A percentile compares a stretch with the other conserved stretches of the same genome.
Conservation (phyloP, 176 grass and related monocot genomes). For the Guadua angustifolia region DNA sequence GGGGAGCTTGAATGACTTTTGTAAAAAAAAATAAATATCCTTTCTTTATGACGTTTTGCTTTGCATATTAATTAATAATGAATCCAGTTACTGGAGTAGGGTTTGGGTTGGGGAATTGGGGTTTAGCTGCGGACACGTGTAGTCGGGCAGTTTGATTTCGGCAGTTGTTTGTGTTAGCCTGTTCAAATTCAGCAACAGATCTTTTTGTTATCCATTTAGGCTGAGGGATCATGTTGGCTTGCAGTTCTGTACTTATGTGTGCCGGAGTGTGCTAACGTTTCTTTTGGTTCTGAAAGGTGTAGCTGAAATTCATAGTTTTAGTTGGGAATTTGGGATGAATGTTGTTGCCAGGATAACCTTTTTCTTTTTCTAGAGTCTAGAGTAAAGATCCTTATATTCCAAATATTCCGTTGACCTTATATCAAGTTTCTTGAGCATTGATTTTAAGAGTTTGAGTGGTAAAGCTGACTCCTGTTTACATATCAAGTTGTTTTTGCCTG, state of each 20-base stretch:
- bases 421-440: background rate
- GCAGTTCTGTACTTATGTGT: conserved; percentile 14
- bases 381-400: background rate
- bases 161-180: background rate
- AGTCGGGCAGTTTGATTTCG: background rate
- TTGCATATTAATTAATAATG: background rate
- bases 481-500: background rate
- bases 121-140: background rate
- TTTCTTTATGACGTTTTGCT: background rate
- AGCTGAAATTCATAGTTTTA: background rate
- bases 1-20: background rate
- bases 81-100: background rate
- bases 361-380: background rate
- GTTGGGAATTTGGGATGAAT: background rate
- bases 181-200: background rate
- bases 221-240: background rate
- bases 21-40: background rate
- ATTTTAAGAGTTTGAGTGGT: background rate
- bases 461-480: background rate
- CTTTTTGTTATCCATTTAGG: background rate
- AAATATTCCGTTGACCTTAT: background rate
- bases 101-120: background rate
- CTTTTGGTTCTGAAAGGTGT: background rate
- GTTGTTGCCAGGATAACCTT: background rate
- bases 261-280: background rate